Base-by-base conservation (phyloP, 2,329 filamentous ascomycete genomes). In the Aspergillus sclerotialis region DNA sequence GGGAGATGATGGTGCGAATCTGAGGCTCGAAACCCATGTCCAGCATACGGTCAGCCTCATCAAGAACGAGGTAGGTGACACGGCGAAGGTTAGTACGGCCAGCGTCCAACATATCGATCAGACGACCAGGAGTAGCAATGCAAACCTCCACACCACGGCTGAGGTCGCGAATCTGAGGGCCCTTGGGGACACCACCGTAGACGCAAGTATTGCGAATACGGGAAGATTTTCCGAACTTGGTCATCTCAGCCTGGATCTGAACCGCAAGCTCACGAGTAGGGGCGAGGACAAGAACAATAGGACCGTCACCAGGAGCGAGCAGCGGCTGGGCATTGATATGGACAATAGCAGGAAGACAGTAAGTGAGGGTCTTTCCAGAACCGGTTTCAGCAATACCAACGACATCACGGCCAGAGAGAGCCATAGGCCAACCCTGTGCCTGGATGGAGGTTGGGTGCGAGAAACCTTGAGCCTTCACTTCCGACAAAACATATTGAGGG, bases 11-110 rank as follows among this genome's bases (percentile, higher is more conserved):
- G 74, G 96, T 96, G 72, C 92, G 87, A 56, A 98, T 96, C 66
- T 96, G 92, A 49, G 92, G 92, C 71, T 98, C 92, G 69, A 98
- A 96, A 79, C 92, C 92, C 92, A 98, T 98, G 71, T 98, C 92
- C 63, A 98, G 76, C 92, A 98, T 98, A 59, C 92, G 90, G 70
- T 98, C 92, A 62, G 92, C 92, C 73, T 98, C 92, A 56, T 98
- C 92, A 45, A 98, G 88, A 49, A 96, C 92, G 38, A 98, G 75
- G 70, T 98, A 98, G 37, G 92, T 98, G 43, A 96, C 89, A 64
- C 92, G 88, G 49, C 90, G 90, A 45, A 98, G 79, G 71, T 98
- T 96, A 54, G 92, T 98, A 75, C 93, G 94, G 65, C 89, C 90
- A 49, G 87, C 86, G 69, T 96, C 92, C 19, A 98, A 78, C 87